Evolutionary conservation across 768 basidiomycete genomes (phyloP).

Genomic region (Amylocystis lapponica): DNA sequence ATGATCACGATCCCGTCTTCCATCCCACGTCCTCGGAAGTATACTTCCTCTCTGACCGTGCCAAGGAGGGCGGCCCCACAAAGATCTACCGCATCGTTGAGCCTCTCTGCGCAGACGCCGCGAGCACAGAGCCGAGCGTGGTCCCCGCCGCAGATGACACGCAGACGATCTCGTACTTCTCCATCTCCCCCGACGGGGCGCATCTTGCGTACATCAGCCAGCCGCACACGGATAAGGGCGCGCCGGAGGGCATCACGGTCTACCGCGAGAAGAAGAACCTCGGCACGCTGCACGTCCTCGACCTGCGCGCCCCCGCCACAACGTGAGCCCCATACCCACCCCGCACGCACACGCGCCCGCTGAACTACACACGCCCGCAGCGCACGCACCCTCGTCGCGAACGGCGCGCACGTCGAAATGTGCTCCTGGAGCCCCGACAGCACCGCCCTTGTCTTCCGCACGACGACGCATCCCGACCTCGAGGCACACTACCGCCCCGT

Average conservation of each 20-base stretch:
- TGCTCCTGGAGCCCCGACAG: conserved; percentile 1
- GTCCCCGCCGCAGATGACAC: neutral
- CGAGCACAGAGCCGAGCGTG: neutral
- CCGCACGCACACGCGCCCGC: neutral
- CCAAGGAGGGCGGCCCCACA: neutral
- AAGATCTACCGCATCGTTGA: conserved; percentile 1
- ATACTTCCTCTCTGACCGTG: conserved; percentile 3
- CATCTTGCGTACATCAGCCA: conserved; percentile 1
- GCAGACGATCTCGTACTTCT: neutral
- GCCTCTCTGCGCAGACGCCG: neutral
- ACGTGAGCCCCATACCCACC: neutral
- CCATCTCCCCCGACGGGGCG: conserved; percentile 1
- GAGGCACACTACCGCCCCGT: neutral
- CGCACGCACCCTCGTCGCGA: neutral
- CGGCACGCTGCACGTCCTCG: neutral
- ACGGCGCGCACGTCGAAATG: neutral
- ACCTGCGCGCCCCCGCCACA: neutral
- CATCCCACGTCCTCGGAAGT: neutral
- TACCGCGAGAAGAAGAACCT: conserved; percentile 2
- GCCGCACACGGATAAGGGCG: neutral
- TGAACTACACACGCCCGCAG: neutral
- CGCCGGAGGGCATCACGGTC: neutral
- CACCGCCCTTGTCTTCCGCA: neutral
- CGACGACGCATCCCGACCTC: neutral
- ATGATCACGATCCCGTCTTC: neutral